Percentiles rank a stretch among this genome's conserved stretches.
phyloP scores from a whole-genome alignment of 176 grass and related monocot species.

The Carex scoparia region DNA sequence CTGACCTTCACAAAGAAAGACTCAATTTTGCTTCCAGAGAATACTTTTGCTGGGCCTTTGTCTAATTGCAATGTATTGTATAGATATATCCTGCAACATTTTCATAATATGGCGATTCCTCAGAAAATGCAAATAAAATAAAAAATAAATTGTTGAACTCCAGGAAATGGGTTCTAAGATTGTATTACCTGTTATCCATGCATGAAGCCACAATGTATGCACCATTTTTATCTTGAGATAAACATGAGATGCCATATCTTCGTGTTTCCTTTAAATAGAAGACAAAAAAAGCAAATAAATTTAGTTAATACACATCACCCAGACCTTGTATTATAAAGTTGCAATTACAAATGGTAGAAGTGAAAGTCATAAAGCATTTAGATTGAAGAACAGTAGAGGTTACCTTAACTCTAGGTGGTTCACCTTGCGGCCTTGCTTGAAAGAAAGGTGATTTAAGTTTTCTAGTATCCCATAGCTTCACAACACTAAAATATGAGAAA shows the following conservation, averaged over 20 bases:
- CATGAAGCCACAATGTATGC: constrained; percentile 70
- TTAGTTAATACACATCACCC: constrained; percentile 8
- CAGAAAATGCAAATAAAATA: constrained; percentile 8
- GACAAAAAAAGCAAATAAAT: constrained; percentile 16
- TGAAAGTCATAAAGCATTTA: background rate
- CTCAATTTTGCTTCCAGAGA: constrained; percentile 78
- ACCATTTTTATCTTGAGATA: constrained; percentile 82
- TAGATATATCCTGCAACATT: constrained; percentile 68
- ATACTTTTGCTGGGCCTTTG: constrained; percentile 72
- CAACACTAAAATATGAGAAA: constrained; percentile 42
- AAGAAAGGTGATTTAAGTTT: constrained; percentile 56
- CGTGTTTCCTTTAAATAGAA: constrained; percentile 43
- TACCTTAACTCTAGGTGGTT: constrained; percentile 43
- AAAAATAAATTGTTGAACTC: background rate
- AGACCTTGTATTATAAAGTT: background rate
- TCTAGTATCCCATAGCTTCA: constrained; percentile 93
- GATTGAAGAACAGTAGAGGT: background rate
- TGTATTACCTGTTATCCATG: constrained; percentile 80
- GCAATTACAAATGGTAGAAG: background rate
- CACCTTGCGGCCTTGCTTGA: constrained; percentile 44
- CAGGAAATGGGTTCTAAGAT: background rate
- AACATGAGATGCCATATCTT: constrained; percentile 81
- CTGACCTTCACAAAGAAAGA: constrained; percentile 96
- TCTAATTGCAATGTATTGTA: constrained; percentile 76
- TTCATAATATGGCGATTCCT: background rate